Conservation (phyloP, 768 basidiomycete species). For the Scleroderma citrinum region DNA sequence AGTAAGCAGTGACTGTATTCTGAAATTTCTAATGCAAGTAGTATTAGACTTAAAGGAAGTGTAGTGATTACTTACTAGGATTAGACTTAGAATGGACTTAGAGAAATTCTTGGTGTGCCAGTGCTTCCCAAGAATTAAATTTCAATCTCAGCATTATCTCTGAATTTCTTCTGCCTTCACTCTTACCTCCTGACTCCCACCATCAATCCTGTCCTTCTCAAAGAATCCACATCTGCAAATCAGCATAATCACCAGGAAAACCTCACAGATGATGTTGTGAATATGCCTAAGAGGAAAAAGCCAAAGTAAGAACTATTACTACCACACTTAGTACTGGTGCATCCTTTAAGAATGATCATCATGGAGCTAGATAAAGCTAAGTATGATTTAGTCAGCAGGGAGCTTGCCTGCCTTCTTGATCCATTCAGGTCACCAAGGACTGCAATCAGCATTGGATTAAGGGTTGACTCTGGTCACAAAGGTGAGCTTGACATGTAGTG, state of each 20-base stretch:
- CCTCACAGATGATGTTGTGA: background rate
- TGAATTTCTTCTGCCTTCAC: background rate
- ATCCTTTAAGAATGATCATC: background rate
- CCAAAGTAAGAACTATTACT: background rate
- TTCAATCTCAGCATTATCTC: background rate
- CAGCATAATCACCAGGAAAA: background rate
- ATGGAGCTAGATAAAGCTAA: background rate
- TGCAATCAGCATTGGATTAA: background rate
- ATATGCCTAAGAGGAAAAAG: background rate
- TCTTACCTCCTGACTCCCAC: no score
- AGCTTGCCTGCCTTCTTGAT: background rate
- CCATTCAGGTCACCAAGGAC: background rate
- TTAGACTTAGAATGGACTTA: background rate
- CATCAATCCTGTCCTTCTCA: background rate
- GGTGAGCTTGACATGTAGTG: background rate
- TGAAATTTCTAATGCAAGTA: no score
- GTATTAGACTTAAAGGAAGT: no score
- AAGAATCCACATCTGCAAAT: background rate
- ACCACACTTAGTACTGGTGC: background rate
- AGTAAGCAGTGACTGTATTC: no score
- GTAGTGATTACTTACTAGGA: background rate
- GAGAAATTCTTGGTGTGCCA: background rate
- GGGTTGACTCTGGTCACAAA: background rate
- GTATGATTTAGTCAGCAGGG: background rate
- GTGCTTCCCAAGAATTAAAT: background rate